phyloP scores from a whole-genome alignment of 352 stramenopile genomes.

The Phytophthora brassicae region DNA sequence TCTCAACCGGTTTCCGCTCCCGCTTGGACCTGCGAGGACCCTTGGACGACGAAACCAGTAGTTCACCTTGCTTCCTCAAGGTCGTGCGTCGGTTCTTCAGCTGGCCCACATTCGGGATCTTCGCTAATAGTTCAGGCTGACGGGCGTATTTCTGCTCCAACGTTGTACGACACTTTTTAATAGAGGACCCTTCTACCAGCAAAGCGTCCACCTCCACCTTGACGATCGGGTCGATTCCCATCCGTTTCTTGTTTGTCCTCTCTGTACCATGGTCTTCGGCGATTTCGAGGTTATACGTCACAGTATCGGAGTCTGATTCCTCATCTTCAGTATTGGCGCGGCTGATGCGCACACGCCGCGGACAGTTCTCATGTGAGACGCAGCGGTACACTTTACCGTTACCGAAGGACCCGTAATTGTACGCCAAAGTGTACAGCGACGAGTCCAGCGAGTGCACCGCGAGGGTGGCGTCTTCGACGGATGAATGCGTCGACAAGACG shows the following conservation, averaged over 20 bases:
- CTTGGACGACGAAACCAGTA: too few relatives aligned
- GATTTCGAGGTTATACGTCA: conserved; percentile 12
- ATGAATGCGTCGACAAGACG: conserved; percentile 23
- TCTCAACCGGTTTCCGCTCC: not conserved
- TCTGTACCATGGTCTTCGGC: conserved; percentile 13
- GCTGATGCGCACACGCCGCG: conserved; percentile 15
- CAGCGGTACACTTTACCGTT: conserved; percentile 28
- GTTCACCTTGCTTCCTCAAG: conserved; percentile 9
- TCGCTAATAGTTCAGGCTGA: conserved; percentile 18
- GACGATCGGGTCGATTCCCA: conserved; percentile 19
- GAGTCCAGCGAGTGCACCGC: conserved; percentile 21
- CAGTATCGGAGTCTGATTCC: conserved; percentile 16
- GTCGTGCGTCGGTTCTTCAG: conserved; percentile 23
- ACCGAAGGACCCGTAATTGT: conserved; percentile 26
- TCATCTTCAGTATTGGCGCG: conserved; percentile 8
- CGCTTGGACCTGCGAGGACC: not conserved
- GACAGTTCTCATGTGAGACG: conserved; percentile 23
- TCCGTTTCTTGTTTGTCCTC: conserved; percentile 13
- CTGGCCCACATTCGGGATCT: conserved; percentile 17
- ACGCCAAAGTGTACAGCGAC: conserved; percentile 23
- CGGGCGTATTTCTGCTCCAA: conserved; percentile 22
- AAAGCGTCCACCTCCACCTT: conserved; percentile 25
- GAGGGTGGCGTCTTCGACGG: conserved; percentile 17
- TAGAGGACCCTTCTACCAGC: conserved; percentile 1
- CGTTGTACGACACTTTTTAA: conserved; percentile 11